Conservation (phyloP, 176 grass and related monocot species). For the Stipa capillata region DNA sequence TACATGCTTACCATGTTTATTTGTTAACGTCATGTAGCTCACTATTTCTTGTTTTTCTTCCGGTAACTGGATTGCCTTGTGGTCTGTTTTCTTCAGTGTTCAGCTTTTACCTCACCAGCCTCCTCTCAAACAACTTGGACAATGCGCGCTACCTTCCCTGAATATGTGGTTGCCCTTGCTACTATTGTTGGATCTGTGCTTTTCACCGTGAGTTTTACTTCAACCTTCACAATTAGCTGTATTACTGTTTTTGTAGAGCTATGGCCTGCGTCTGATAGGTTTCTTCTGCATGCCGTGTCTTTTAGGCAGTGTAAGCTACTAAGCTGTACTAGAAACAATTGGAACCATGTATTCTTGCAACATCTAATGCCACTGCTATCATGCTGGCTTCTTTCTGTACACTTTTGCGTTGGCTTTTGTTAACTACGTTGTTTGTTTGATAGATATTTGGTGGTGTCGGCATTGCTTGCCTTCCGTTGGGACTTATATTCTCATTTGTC, state of each 20-base stretch:
- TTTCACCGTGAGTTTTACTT: slow-evolving; percentile 61
- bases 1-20: not conserved
- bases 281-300: not conserved
- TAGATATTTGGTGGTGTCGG: slow-evolving; percentile 99
- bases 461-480: slow-evolving; percentile 91
- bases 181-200: slow-evolving; percentile 98
- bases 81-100: slow-evolving; percentile 47
- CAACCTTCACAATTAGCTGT: not conserved
- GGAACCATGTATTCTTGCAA: not conserved
- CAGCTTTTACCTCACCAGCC: slow-evolving; percentile 56
- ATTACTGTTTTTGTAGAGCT: not conserved
- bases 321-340: not conserved
- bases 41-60: not conserved
- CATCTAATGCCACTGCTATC: not conserved
- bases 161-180: slow-evolving; percentile 96
- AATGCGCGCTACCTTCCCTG: slow-evolving; percentile 89
- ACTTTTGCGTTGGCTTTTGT: not conserved
- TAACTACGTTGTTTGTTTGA: slow-evolving; percentile 18
- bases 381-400: not conserved
- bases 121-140: slow-evolving; percentile 90
- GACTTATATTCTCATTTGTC: slow-evolving; percentile 85
- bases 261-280: not conserved
- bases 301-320: too few relatives aligned
- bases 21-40: not conserved
- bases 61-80: not conserved